Evolutionary conservation across 2,329 filamentous ascomycete genomes (phyloP), one percentile per base, ranked within the genome.

Genomic region (Orbilia oligospora): DNA sequence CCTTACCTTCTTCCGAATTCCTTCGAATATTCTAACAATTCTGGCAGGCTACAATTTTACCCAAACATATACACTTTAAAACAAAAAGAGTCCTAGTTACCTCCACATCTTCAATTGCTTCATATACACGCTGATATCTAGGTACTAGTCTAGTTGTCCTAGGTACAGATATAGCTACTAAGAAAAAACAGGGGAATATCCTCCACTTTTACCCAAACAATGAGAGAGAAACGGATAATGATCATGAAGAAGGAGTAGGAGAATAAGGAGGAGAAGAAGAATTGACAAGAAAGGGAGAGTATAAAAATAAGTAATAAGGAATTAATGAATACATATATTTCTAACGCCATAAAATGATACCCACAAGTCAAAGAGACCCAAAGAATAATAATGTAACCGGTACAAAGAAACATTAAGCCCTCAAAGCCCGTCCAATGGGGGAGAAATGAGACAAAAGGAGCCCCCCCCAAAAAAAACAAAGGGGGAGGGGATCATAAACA

Each of bases 361-460:
- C 48, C 18, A 48, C 22, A 30, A 51, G 48, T 51, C 10, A n/a
- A 20, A 51, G 48, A 51, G 48, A 51, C 48, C 48, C 24, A 18
- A 55, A 55, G 16, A 3, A 18, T 16, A 55, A 33, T 44, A 61
- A n/a, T 61, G 56, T 61, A 61, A n/a, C 56, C 56, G 12, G 56
- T 44, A 61, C 56, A 41, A 61, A 41, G 10, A 44, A 27, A 12
- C 38, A 58, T 5, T 20, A 41, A 10, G 1, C 33, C 20, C 18
- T 61, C 56, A 12, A 30, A 61, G 56, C 36, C 20, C 36, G n/a
- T 27, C 56, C 36, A 27, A 61, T 36, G 14, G n/a, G 20, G 16
- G 16, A 58, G 1, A 36, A 18, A 27, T 22, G 14, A 38, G 27
- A 16, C 22, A 30, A 56, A 5, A 36, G 8, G 33, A 12, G 33